Evolutionary conservation across 495 filamentous ascomycete species (phyloP).

Genomic region (Podospora anserina): DNA sequence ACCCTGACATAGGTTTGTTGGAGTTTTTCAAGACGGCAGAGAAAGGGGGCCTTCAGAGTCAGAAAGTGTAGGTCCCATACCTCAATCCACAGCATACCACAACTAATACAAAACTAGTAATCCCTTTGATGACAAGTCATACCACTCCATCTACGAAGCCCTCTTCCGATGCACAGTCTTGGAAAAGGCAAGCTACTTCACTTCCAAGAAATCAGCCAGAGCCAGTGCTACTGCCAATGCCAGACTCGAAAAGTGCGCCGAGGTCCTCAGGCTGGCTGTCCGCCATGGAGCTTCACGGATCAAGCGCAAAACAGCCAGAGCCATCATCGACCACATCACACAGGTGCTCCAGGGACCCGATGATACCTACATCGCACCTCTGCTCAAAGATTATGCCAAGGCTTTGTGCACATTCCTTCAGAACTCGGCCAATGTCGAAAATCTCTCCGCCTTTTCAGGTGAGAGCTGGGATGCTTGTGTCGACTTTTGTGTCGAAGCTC

Average conservation of each 20-base stretch:
- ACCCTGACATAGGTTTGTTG: slow-evolving; percentile 42
- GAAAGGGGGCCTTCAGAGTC: slow-evolving; percentile 23
- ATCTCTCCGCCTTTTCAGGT: slow-evolving; percentile 50
- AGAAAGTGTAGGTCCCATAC: slow-evolving; percentile 1
- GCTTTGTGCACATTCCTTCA: slow-evolving; percentile 65
- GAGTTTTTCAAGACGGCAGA: slow-evolving; percentile 26
- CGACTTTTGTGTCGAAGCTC: slow-evolving; percentile 61
- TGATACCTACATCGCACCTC: slow-evolving; percentile 64
- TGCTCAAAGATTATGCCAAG: slow-evolving; percentile 76
- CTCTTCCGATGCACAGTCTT: slow-evolving; percentile 66
- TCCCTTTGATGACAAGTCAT: slow-evolving; percentile 63
- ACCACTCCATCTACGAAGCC: slow-evolving; percentile 75
- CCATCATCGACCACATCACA: slow-evolving; percentile 75
- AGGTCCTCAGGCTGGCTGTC: slow-evolving; percentile 66
- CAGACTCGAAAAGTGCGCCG: slow-evolving; percentile 68
- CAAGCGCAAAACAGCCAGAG: slow-evolving; percentile 69
- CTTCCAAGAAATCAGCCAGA: slow-evolving; percentile 46
- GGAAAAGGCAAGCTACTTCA: slow-evolving; percentile 63
- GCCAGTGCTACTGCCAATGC: slow-evolving; percentile 48
- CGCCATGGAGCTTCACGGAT: slow-evolving; percentile 64
- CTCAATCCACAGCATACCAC: not conserved
- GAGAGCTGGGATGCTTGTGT: slow-evolving; percentile 66
- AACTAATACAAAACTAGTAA: not conserved
- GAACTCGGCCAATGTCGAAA: slow-evolving; percentile 72
- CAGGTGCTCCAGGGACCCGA: slow-evolving; percentile 65